Percentiles rank a stretch among this genome's conserved stretches.
phyloP scores from a whole-genome alignment of 768 basidiomycete genomes.

The Crassisporium funariophilum region DNA sequence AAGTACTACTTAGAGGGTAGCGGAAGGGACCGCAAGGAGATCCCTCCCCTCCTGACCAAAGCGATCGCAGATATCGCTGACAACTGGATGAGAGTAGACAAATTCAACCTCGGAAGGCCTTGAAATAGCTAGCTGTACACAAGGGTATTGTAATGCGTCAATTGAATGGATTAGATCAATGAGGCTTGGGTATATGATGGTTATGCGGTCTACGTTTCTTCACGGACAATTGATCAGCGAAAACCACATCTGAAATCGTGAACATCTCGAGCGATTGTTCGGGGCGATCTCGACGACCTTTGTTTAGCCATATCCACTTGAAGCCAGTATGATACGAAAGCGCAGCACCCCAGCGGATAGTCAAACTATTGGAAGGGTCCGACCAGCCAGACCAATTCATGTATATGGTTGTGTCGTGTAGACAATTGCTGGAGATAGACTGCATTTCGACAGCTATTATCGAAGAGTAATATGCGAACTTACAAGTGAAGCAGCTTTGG shows the following conservation, averaged over 20 bases:
- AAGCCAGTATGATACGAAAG: slow-evolving; percentile 47
- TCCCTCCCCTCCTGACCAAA: slow-evolving; percentile 49
- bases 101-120: slow-evolving; percentile 29
- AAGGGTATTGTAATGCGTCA: too few species aligned
- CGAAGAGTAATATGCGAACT: slow-evolving; percentile 20
- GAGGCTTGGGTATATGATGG: too few species aligned
- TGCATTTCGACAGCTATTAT: neutral
- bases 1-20: slow-evolving; percentile 89
- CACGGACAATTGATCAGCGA: slow-evolving; percentile 39
- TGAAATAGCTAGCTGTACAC: slow-evolving; percentile 9
- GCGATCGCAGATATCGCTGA: slow-evolving; percentile 64
- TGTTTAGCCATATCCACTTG: slow-evolving; percentile 56
- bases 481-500: slow-evolving; percentile 56
- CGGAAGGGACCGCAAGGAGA: slow-evolving; percentile 50
- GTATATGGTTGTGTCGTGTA: slow-evolving; percentile 42
- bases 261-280: slow-evolving; percentile 31
- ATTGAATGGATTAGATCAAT: too few species aligned
- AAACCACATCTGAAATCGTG: slow-evolving; percentile 35
- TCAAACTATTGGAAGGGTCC: slow-evolving; percentile 40
- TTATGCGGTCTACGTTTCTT: too few species aligned
- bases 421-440: slow-evolving; percentile 37
- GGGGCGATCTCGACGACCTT: slow-evolving; percentile 16
- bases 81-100: slow-evolving; percentile 69
- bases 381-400: slow-evolving; percentile 50
- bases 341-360: slow-evolving; percentile 44